Base-by-base conservation (phyloP, 768 basidiomycete genomes). In the Phylloporus sp. region DNA sequence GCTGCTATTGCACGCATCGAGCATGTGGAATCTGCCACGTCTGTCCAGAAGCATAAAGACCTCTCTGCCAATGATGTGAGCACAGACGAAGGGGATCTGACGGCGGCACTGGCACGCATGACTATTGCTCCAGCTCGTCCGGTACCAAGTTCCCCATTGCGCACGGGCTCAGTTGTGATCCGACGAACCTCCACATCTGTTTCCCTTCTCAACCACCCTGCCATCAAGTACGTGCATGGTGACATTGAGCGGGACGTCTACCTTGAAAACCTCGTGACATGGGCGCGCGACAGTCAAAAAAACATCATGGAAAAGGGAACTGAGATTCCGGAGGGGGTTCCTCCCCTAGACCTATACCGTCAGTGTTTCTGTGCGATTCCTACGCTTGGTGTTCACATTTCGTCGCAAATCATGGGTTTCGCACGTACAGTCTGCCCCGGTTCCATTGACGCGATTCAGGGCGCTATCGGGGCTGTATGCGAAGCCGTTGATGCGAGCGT, bases 271-370 rank as follows among this genome's bases (percentile, higher is more conserved):
- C 70, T 92, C 32, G 70, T 71, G n/a, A 54, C 62, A 2, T 88
- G 85, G 84, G 75, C 77, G 2, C 71, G 70, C 41, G 75, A 84
- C 11, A 88, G 85, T 59, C 62, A 70, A 40, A 77, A 80, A 23
- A 86, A 84, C 57, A 80, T 93, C n/a, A 59, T 63, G 0, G 69
- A 73, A 18, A 84, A 80, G 4, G 78, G 75, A 26, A 85, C 81
- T 7, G 93, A 95, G 65, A 91, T 97, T 39, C 92, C 93, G 0
- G 70, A 74, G 24, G 79, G 76, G 6, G 70, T 86, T 11, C 71
- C 84, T 3, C 91, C 91, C 59, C 85, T 86, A 15, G 93, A 97
- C 68, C 64, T 97, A 16, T 95, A 94, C 66, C 71, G 91, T 91
- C 66, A 61, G 86, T 56, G 32, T 32, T 44, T 44, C 47, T 12